These are phyloP conservation scores for Fagopyrum tataricum DNA, from an alignment of 148 eudicot genomes.

Conservation along the genomic window DNA sequence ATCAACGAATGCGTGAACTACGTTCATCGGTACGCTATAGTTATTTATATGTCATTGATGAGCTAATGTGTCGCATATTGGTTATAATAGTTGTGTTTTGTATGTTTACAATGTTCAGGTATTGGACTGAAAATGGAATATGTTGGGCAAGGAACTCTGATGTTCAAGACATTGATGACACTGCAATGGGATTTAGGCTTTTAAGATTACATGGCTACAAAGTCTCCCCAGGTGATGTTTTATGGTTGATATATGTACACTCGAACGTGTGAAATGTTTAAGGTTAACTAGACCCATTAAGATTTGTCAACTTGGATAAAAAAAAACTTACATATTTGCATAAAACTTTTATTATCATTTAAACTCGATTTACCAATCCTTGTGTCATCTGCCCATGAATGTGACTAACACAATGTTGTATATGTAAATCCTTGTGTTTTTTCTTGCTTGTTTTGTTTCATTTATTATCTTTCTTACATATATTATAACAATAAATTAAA, in stretches of 20 bases:
- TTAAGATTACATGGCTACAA: slow-evolving; percentile 63
- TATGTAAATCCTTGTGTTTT: too few relatives aligned
- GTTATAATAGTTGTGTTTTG: not conserved
- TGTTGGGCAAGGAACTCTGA: slow-evolving; percentile 81
- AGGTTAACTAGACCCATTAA: too few relatives aligned
- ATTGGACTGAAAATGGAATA: slow-evolving; percentile 72
- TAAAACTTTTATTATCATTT: too few relatives aligned
- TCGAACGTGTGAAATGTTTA: too few relatives aligned
- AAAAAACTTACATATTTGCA: too few relatives aligned
- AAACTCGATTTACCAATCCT: too few relatives aligned
- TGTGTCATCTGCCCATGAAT: too few relatives aligned
- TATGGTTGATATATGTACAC: not conserved
- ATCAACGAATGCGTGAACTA: slow-evolving; percentile 46
- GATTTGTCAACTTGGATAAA: too few relatives aligned
- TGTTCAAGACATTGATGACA: slow-evolving; percentile 76
- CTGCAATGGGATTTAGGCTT: slow-evolving; percentile 86
- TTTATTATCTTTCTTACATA: too few relatives aligned
- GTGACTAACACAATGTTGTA: too few relatives aligned
- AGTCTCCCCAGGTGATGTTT: slow-evolving; percentile 51
- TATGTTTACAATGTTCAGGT: slow-evolving; percentile 23
- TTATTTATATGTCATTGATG: not conserved
- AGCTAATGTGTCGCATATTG: not conserved
- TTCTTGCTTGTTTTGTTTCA: too few relatives aligned
- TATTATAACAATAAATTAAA: too few relatives aligned
- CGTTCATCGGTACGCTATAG: slow-evolving; percentile 34